Base-by-base conservation (phyloP, 2,329 filamentous ascomycete genomes). In the Pseudogymnoascus sp. region DNA sequence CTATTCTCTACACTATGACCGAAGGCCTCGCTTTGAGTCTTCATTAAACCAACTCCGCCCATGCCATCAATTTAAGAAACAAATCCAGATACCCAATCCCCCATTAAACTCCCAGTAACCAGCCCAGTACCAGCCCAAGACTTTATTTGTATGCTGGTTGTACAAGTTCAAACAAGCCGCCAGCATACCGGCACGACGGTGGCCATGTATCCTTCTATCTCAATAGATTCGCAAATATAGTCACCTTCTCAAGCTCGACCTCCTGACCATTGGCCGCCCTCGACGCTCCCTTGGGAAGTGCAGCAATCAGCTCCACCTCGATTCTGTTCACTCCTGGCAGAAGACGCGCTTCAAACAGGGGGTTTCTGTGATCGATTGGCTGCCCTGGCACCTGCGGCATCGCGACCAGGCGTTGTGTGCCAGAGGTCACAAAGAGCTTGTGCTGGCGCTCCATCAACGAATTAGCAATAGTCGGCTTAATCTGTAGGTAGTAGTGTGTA, bases 241-340 rank as follows among this genome's bases (percentile, higher is more conserved):
- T 91, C 63, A 92, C 81, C 69, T 88, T 88, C 77, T 97, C 92
- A 66, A 92, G 78, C 72, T 94, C 91, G 37, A 88, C 82, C 66
- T 87, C 84, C 8, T 85, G 78, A 0, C 83, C 86, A 25, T 80
- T 80, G 0, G 80, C 77, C 38, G 81, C 76, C 65, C 81, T 84
- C 70, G 74, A 70, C 31, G 84, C 78, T 18, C 80, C 83, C 69
- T 79, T 83, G 1, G 82, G 84, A 47, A 90, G 80, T 5, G 87
- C 86, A 1, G 89, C 90, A 66, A 92, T 84, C 64, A 93, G 79
- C 69, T 93, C 89, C 6, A 95, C 81, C 69, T 92, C 88, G 60
- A 96, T 82, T 53, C 87, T 82, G 68, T 94, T 96, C 60, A 91
- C 81, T 5, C 91, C 91, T 1, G 83, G 82, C 25, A 84, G 81